Base-by-base conservation (phyloP, 2,329 filamentous ascomycete genomes). In the Canariomyces notabilis region DNA sequence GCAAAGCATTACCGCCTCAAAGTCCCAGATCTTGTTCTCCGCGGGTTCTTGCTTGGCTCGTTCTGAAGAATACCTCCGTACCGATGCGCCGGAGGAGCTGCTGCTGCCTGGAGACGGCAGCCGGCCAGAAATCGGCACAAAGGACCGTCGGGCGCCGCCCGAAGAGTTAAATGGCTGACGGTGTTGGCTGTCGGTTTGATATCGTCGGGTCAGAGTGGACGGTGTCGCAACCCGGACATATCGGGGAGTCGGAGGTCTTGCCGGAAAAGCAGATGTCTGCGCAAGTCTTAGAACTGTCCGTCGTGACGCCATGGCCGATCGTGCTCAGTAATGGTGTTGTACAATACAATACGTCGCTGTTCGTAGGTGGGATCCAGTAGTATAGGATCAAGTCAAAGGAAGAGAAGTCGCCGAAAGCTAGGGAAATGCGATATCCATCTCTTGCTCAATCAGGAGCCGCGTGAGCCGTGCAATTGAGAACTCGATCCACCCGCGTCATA, bases 21-120 rank as follows among this genome's bases (percentile, higher is more conserved):
- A 80, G 6, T 55, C 61, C 67, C 74, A 80, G 8, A 69, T 59
- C 56, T 68, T 75, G 56, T 58, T 68, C n/a, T n/a, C n/a, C n/a
- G n/a, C n/a, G 7, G 48, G 48, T 42, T 37, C 37, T 2, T 19
- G 34, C 20, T 37, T 37, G 20, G 37, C 26, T 14, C n/a, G n/a
- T n/a, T 41, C 45, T 29, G 44, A 42, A 11, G 49, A 51, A 18
- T 51, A 51, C 3, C 11, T 20, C 33, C 18, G 19, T 18, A 11
- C 6, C 20, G 9, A 19, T 18, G 15, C 6, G 16, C 15, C 16
- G 20, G 9, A 19, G 16, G 9, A 11, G 26, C 26, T 29, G 26
- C 9, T n/a, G n/a, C n/a, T n/a, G n/a, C n/a, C n/a, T n/a, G n/a
- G n/a, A n/a, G n/a, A n/a, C n/a, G n/a, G n/a, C n/a, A n/a, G n/a